Conservation (phyloP, 139 green algal species). For the Haematococcus lacustris region DNA sequence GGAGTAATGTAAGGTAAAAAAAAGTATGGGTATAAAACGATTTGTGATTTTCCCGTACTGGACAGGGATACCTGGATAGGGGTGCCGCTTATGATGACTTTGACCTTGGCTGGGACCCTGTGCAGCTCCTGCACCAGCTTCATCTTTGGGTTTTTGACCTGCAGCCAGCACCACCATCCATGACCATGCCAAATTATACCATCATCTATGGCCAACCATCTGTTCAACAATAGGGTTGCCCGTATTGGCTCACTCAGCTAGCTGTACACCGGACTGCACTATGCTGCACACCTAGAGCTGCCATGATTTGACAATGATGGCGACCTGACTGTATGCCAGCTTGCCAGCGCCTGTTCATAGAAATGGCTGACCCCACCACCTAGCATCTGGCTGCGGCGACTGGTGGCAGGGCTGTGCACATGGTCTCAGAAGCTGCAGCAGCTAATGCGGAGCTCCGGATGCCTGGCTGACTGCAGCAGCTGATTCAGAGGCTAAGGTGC, state of each 20-base stretch:
- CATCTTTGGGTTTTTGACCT: conserved; percentile 82
- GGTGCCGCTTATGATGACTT: conserved; percentile 81
- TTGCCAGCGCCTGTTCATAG: too few species aligned
- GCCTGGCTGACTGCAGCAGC: too few species aligned
- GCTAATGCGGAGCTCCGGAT: not conserved
- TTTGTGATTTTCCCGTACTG: too few species aligned
- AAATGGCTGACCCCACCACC: too few species aligned
- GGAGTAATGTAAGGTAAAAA: too few species aligned
- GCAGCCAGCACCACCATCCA: not conserved
- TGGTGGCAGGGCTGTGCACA: too few species aligned
- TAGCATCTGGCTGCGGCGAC: too few species aligned
- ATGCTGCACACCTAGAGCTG: not conserved
- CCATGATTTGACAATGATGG: not conserved
- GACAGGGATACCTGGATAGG: too few species aligned
- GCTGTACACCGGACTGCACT: not conserved
- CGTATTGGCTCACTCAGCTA: not conserved
- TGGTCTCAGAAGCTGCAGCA: too few species aligned
- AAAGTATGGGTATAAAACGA: too few species aligned
- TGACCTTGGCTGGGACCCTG: conserved; percentile 23
- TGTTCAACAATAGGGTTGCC: conserved; percentile 35
- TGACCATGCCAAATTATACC: not conserved
- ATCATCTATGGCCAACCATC: not conserved
- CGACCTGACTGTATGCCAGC: not conserved
- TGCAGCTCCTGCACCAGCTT: conserved; percentile 60
- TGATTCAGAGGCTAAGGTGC: not conserved